Base-by-base conservation (phyloP, 2,329 filamentous ascomycete genomes). In the Fusarium sp. region DNA sequence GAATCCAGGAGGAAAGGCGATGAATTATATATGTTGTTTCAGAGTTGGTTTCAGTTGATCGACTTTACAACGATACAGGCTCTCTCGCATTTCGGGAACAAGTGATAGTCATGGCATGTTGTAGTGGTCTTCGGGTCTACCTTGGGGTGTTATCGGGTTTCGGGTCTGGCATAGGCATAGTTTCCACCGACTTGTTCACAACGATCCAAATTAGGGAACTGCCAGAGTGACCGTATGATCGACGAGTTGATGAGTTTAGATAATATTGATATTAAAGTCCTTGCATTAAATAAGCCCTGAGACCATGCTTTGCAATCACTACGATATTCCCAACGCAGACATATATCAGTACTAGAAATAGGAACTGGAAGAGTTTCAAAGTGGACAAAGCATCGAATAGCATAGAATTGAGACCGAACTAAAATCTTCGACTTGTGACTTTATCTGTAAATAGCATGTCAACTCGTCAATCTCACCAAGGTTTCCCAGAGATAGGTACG, bases 61-160 rank as follows among this genome's bases (percentile, higher is more conserved):
- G 18, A 33, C 7, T 15, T 18, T 31, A 15, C 14, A 35, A 45
- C 15, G 22, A 42, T 14, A 26, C 45, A 52, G 11, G n/a, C 22
- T 9, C 35, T 31, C 44, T 69, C 72, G 71, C 68, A 26, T 74
- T 58, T 74, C 70, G 63, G 67, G 28, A 63, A 62, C 33, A 26
- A 49, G 35, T 55, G 26, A 42, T 28, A 26, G 39, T 39, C 38
- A 67, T 45, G 22, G 10, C 26, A 59, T 67, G 35, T 13, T 31
- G 61, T 41, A 36, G 55, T 35, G 51, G 33, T 38, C 36, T 59
- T 68, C 71, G 71, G 70, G 71, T 73, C 59, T 69, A 26, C 33
- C 28, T 49, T 14, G 18, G 18, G 26, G 15, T 52, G 38, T n/a
- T 41, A 59, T 70, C 72, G 72, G 71, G 70, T 75, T 47, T 75